Percentiles rank a stretch among this genome's conserved stretches.
Evolutionary conservation across 352 stramenopile species (phyloP).

Genomic region (Plasmopara muralis): DNA sequence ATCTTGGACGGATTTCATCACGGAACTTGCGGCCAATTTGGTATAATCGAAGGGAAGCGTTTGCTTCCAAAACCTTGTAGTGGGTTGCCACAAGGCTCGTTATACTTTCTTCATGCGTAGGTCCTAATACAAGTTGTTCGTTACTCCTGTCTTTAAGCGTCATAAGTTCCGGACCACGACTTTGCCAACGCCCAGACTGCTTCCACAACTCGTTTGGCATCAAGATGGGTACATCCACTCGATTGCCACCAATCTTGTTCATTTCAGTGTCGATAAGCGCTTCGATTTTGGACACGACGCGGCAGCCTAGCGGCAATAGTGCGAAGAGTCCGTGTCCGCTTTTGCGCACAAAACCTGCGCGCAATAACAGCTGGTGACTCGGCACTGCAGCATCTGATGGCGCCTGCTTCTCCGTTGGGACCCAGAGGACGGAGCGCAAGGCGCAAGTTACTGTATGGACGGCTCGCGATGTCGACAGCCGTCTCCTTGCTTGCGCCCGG

Average conservation of each 20-base stretch:
- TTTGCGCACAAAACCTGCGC: slow-evolving; percentile 84
- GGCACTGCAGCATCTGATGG: slow-evolving; percentile 73
- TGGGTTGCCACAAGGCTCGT: slow-evolving; percentile 69
- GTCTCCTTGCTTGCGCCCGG: slow-evolving; percentile 4
- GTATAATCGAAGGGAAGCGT: slow-evolving; percentile 69
- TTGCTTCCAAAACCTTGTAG: slow-evolving; percentile 32
- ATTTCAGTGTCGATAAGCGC: slow-evolving; percentile 80
- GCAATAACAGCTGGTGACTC: slow-evolving; percentile 80
- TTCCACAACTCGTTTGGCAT: slow-evolving; percentile 76
- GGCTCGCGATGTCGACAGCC: slow-evolving; percentile 16
- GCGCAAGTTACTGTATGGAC: slow-evolving; percentile 14
- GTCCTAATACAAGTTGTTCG: slow-evolving; percentile 57
- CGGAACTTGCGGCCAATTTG: slow-evolving; percentile 86
- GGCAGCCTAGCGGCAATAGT: slow-evolving; percentile 69
- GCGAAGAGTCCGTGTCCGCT: slow-evolving; percentile 71
- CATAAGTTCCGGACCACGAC: slow-evolving; percentile 76
- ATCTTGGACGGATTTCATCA: slow-evolving; percentile 83
- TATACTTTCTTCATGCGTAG: slow-evolving; percentile 83
- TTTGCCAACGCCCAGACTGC: slow-evolving; percentile 77
- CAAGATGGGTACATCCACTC: slow-evolving; percentile 73
- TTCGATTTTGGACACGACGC: slow-evolving; percentile 74
- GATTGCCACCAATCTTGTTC: slow-evolving; percentile 69
- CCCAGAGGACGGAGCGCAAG: slow-evolving; percentile 53
- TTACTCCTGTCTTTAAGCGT: slow-evolving; percentile 69
- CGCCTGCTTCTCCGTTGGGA: slow-evolving; percentile 68